Conservation (phyloP, 495 filamentous ascomycete species). For the Aspergillus campestris region DNA sequence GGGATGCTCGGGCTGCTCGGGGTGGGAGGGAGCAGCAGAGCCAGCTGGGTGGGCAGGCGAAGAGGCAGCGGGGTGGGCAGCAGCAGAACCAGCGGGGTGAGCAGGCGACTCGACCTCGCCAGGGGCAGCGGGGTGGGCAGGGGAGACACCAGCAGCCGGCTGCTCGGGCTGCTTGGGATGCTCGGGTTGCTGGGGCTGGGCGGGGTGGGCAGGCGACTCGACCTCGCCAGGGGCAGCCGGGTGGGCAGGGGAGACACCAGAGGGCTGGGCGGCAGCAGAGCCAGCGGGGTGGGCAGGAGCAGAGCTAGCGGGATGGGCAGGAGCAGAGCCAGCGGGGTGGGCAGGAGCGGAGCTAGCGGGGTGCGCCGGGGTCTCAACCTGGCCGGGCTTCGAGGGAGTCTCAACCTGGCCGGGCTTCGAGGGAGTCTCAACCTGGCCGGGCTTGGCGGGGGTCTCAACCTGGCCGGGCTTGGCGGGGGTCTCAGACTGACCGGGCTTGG, state of each 20-base stretch:
- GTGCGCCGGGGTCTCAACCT: no score
- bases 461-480: no score
- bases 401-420: no score
- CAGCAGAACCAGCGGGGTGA: not conserved
- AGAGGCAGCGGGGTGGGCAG: not conserved
- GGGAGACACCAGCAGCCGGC: no score
- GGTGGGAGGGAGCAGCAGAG: slow-evolving; percentile 1
- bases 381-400: no score
- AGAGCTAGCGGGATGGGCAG: not conserved
- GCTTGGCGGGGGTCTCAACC: no score
- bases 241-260: not conserved
- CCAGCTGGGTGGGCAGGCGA: slow-evolving; percentile 3
- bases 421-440: no score
- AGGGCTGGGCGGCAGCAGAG: slow-evolving; percentile 2
- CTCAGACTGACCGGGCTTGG: no score
- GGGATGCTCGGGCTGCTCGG: slow-evolving; percentile 1
- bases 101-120: not conserved
- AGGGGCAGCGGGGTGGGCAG: no score
- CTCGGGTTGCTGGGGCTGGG: not conserved
- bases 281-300: slow-evolving; percentile 3
- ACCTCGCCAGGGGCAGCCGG: slow-evolving; percentile 1
- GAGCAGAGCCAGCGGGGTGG: not conserved
- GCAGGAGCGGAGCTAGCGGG: not conserved
- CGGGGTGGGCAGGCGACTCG: not conserved
- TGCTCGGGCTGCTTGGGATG: not conserved